Percentiles rank a stretch among this genome's conserved stretches.
These are phyloP conservation scores for Pyricularia grisea DNA, from an alignment of 2,329 filamentous ascomycete genomes.

Conservation along the genomic window DNA sequence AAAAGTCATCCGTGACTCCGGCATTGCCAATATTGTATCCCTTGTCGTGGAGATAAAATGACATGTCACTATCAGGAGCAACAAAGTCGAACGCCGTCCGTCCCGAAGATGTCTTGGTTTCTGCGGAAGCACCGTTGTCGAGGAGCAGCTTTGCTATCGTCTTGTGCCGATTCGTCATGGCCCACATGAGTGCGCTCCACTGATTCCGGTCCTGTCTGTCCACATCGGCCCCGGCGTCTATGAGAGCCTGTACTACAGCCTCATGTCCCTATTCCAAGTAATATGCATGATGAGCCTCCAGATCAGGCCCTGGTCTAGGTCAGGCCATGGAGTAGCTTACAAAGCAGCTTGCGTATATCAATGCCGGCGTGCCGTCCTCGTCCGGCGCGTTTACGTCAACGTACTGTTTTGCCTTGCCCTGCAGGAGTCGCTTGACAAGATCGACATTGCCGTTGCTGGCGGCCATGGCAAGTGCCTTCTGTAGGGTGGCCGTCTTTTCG, in stretches of 20 bases:
- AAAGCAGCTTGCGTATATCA: conserved; percentile 98
- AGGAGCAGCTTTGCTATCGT: conserved; percentile 86
- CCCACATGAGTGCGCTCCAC: conserved; percentile 99
- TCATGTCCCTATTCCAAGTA: conserved; percentile 61
- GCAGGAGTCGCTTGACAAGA: conserved; percentile 66
- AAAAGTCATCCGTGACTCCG: conserved; percentile 82
- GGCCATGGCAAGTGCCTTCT: conserved; percentile 87
- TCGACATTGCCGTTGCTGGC: conserved; percentile 91
- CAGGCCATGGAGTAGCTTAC: conserved; percentile 37
- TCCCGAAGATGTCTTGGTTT: conserved; percentile 89
- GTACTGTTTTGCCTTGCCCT: conserved; percentile 62
- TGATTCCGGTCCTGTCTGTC: conserved; percentile 93
- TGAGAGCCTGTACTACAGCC: conserved; percentile 71
- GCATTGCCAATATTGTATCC: conserved; percentile 82
- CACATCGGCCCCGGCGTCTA: conserved; percentile 79
- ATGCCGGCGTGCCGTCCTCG: conserved; percentile 88
- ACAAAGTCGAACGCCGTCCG: conserved; percentile 95
- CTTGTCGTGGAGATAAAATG: conserved; percentile 87
- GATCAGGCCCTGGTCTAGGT: conserved; percentile 4
- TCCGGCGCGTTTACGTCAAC: conserved; percentile 83
- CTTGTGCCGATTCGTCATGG: conserved; percentile 97
- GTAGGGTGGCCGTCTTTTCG: conserved; percentile 73
- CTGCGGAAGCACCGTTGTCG: conserved; percentile 89
- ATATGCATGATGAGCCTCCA: neutral
- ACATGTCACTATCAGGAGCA: conserved; percentile 91